phyloP scores from a whole-genome alignment of 805 yeast species.

The Hanseniaspora nectarophila region DNA sequence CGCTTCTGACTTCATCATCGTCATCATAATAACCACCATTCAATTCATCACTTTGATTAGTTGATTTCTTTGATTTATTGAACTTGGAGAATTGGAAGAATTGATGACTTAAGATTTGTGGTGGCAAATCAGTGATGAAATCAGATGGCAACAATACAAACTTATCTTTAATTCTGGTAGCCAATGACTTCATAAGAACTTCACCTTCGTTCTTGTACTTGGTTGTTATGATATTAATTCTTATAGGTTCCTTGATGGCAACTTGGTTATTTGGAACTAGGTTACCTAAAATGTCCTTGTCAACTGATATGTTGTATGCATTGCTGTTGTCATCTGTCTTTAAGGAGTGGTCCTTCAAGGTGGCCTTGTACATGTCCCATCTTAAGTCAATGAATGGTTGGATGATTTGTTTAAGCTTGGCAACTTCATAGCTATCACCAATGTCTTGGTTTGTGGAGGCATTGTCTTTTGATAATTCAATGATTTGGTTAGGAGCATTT shows the following conservation, averaged over 20 bases:
- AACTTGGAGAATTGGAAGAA: conserved; percentile 56
- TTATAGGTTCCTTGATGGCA: conserved; percentile 25
- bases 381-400: conserved; percentile 36
- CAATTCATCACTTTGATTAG: not conserved
- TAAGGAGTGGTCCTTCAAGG: conserved; percentile 7
- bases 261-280: conserved; percentile 16
- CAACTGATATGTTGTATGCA: not conserved
- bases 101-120: conserved; percentile 74
- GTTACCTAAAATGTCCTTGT: conserved; percentile 12
- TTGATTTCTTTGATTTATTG: conserved; percentile 43
- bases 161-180: conserved; percentile 35
- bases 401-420: conserved; percentile 37
- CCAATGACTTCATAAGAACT: conserved; percentile 38
- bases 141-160: conserved; percentile 90
- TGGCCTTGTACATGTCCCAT: conserved; percentile 20
- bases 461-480: not conserved
- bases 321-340: conserved; percentile 21
- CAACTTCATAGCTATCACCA: conserved; percentile 17
- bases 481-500: not conserved
- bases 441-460: conserved; percentile 25
- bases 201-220: conserved; percentile 52
- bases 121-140: conserved; percentile 82
- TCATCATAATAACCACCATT: not conserved
- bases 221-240: conserved; percentile 34
- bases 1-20: conserved; percentile 2